phyloP scores from a whole-genome alignment of 2,329 filamentous ascomycete species.

The Phialemonium atrogriseum region DNA sequence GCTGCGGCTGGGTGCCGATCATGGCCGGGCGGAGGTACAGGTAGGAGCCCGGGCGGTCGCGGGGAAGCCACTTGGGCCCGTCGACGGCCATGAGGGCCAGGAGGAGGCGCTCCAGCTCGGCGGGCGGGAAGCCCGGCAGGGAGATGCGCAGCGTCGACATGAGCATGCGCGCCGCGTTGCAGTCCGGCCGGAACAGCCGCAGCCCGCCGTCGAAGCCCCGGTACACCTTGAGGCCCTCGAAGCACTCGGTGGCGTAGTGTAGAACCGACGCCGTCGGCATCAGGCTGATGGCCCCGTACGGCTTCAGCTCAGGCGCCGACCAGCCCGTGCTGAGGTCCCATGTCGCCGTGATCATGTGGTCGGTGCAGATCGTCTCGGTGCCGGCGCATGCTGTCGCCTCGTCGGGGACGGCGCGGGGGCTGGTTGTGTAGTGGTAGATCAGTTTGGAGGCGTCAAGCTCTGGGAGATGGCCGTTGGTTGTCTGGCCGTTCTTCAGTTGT shows the following conservation, averaged over 20 bases:
- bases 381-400: constrained; percentile 38
- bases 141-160: constrained; percentile 58
- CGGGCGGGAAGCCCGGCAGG: constrained; percentile 63
- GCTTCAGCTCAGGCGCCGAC: constrained; percentile 63
- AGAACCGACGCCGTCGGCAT: constrained; percentile 74
- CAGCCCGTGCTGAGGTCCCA: constrained; percentile 64
- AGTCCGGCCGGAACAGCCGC: constrained; percentile 68
- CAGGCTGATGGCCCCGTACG: constrained; percentile 69
- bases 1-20: constrained; percentile 72
- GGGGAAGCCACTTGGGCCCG: constrained; percentile 71
- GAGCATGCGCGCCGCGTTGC: constrained; percentile 60
- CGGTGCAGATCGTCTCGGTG: constrained; percentile 55
- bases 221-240: constrained; percentile 78
- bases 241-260: constrained; percentile 88
- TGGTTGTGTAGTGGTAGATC: constrained; percentile 42
- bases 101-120: constrained; percentile 67
- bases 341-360: constrained; percentile 76
- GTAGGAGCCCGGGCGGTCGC: constrained; percentile 57
- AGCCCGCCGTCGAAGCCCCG: constrained; percentile 68
- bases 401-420: constrained; percentile 43
- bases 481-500: constrained; percentile 3
- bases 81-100: constrained; percentile 63
- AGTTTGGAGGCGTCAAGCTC: constrained; percentile 56
- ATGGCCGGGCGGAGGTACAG: constrained; percentile 82
- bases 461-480: constrained; percentile 26